phyloP scores from a whole-genome alignment of 2,329 filamentous ascomycete species.

The Fusarium foetens region DNA sequence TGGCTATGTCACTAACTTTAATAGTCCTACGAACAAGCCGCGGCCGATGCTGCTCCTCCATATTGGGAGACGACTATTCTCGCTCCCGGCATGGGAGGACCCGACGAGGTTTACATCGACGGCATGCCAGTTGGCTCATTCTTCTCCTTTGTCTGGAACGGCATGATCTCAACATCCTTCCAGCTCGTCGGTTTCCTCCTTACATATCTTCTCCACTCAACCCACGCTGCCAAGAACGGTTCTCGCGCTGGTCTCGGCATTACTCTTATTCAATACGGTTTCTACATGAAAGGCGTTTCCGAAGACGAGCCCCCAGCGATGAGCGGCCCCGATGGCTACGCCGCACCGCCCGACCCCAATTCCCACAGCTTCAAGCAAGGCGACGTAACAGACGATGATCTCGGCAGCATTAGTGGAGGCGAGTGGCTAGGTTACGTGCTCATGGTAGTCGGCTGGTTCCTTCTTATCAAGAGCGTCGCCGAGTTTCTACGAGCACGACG shows the following conservation, averaged over 20 bases:
- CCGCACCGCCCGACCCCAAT: constrained; percentile 86
- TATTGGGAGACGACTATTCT: constrained; percentile 99
- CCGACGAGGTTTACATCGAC: constrained; percentile 96
- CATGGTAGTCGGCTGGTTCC: constrained; percentile 99
- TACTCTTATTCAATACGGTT: constrained; percentile 95
- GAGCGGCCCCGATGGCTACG: constrained; percentile 67
- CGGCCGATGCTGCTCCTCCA: constrained; percentile 92
- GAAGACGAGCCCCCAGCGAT: constrained; percentile 57
- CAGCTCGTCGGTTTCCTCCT: constrained; percentile 96
- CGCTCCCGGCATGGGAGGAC: constrained; percentile 87
- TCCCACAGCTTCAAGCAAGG: constrained; percentile 86
- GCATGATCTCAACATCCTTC: constrained; percentile 97
- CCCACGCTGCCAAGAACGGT: constrained; percentile 97
- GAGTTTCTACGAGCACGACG: constrained; percentile 88
- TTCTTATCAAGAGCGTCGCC: constrained; percentile 91
- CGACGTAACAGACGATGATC: constrained; percentile 64
- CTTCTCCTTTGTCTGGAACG: constrained; percentile 91
- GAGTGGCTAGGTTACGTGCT: constrained; percentile 93
- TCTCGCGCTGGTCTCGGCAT: constrained; percentile 94
- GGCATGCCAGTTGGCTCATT: constrained; percentile 91
- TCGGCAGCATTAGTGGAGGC: constrained; percentile 70
- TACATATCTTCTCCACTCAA: constrained; percentile 97
- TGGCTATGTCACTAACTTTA: constrained; percentile 48
- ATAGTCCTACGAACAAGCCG: constrained; percentile 97
- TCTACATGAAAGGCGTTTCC: constrained; percentile 83